Conservation (phyloP, 106 monocot species). For the Posidonia australis region DNA sequence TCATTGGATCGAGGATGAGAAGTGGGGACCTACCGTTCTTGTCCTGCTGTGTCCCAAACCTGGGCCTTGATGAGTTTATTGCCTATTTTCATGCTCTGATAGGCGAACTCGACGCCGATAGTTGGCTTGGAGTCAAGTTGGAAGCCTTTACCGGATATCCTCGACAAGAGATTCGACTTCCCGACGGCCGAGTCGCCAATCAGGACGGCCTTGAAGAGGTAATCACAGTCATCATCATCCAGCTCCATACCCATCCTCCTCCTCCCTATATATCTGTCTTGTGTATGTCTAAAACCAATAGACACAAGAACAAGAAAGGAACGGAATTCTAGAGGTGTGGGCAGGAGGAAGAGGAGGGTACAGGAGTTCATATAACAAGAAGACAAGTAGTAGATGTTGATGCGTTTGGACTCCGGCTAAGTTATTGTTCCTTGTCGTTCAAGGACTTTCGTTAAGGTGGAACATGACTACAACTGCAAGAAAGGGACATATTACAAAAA, state of each 20-base stretch:
- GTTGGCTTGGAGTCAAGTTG: slow-evolving; percentile 18
- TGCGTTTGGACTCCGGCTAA: no score
- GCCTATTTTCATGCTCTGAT: slow-evolving; percentile 9
- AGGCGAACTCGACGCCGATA: slow-evolving; percentile 23
- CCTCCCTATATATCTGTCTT: no score
- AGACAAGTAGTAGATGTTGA: no score
- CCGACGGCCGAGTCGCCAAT: slow-evolving; percentile 21
- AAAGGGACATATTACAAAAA: no score
- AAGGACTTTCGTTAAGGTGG: no score
- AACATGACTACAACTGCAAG: no score
- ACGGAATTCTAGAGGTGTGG: no score
- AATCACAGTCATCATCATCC: slow-evolving; percentile 15
- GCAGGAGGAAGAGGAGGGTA: no score
- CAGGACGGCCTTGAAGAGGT: slow-evolving; percentile 21
- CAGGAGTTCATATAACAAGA: no score
- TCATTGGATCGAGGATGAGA: background rate
- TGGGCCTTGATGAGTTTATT: slow-evolving; percentile 53
- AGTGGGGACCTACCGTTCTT: slow-evolving; percentile 42
- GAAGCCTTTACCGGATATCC: slow-evolving; percentile 15
- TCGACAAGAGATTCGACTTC: slow-evolving; percentile 18
- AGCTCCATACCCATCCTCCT: background rate
- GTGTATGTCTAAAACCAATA: no score
- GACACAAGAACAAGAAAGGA: no score
- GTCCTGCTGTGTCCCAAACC: slow-evolving; percentile 92
- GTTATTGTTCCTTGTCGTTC: no score